Conservation (phyloP, 2,329 filamentous ascomycete species). For the Colletotrichum sp. region DNA sequence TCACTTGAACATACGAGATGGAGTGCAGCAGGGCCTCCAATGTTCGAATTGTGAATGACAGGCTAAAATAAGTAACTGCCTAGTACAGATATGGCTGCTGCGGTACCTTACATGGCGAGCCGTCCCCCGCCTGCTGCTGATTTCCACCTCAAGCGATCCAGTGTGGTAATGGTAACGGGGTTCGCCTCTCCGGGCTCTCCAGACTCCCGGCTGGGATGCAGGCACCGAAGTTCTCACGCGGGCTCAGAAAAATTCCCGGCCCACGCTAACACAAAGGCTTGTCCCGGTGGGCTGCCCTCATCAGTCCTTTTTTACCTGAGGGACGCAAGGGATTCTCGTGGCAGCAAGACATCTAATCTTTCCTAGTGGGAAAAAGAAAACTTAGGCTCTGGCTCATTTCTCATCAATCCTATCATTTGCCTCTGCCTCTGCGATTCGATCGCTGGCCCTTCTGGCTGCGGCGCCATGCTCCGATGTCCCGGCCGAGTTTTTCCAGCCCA, state of each 20-base stretch:
- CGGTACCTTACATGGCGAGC: not conserved
- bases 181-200: not conserved
- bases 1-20: not conserved
- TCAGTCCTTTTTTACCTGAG: not conserved
- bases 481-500: not conserved
- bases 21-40: not conserved
- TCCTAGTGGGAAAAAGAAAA: not conserved
- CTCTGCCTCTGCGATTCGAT: not conserved
- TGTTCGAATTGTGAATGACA: not conserved
- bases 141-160: not conserved
- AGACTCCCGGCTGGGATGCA: not conserved
- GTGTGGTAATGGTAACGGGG: constrained; percentile 9
- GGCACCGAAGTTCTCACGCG: not conserved
- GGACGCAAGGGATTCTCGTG: not conserved
- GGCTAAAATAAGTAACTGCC: constrained; percentile 13
- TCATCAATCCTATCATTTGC: not conserved
- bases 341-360: not conserved
- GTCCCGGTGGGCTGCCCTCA: not conserved
- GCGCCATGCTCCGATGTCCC: not conserved
- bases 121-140: not conserved
- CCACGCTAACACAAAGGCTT: not conserved
- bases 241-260: not conserved
- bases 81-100: not conserved
- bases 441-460: not conserved
- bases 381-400: not conserved